A percentile compares a stretch with the other conserved stretches of the same genome.
phyloP scores from a whole-genome alignment of 2,329 filamentous ascomycete genomes.

The Fusarium sacchari region DNA sequence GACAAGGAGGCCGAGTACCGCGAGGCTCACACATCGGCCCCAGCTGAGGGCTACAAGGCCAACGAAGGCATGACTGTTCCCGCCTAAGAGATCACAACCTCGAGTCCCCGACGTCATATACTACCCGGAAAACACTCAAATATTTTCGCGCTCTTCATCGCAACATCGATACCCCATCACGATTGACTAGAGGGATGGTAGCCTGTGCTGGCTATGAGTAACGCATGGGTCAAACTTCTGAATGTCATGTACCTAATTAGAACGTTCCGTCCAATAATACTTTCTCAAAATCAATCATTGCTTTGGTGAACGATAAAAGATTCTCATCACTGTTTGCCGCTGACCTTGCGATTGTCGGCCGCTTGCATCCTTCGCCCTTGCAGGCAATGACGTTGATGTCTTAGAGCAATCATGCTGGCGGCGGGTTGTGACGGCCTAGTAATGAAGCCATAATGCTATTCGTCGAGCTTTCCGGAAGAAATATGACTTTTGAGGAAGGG shows the following conservation, averaged over 20 bases:
- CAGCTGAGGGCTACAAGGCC: conserved; percentile 35
- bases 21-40: conserved; percentile 38
- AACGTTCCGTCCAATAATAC: neutral
- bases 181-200: neutral
- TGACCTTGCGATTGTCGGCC: no score
- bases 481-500: neutral
- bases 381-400: neutral
- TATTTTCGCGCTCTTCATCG: conserved; percentile 12
- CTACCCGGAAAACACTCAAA: neutral
- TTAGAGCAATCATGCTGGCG: neutral
- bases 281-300: neutral
- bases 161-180: conserved; percentile 33
- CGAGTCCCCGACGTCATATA: neutral
- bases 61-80: conserved; percentile 38
- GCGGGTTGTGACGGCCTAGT: neutral
- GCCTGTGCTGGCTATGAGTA: neutral
- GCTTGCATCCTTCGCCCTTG: neutral
- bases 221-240: neutral
- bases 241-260: neutral
- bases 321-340: no score
- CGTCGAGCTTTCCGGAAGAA: neutral
- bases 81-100: neutral
- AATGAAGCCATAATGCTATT: neutral
- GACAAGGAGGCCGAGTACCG: conserved; percentile 58
- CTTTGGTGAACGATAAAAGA: neutral